Evolutionary conservation across 768 basidiomycete species (phyloP).

Genomic region (Mycena leptocephala): DNA sequence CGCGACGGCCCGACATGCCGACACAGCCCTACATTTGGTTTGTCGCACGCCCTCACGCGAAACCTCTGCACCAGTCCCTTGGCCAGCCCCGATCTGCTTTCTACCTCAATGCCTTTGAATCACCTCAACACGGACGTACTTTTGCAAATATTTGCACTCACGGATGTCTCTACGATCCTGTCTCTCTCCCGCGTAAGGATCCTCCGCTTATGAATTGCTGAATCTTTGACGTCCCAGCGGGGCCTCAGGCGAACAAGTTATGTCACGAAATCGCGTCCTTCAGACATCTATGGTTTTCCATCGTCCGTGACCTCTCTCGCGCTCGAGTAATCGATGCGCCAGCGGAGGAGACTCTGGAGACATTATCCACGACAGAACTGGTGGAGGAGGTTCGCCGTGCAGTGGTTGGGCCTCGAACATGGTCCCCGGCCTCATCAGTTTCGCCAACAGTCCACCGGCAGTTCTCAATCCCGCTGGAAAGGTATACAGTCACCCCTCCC

Average conservation of each 20-base stretch:
- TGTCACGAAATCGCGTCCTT: neutral
- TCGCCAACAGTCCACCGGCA: neutral
- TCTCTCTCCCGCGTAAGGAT: neutral
- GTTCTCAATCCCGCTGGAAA: neutral
- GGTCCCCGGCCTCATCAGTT: neutral
- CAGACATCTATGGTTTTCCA: neutral
- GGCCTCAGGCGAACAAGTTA: neutral
- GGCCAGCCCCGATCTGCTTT: too few relatives aligned
- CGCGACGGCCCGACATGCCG: too few relatives aligned
- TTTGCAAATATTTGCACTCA: neutral
- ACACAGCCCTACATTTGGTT: too few relatives aligned
- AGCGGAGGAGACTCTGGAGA: neutral
- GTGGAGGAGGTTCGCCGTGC: neutral
- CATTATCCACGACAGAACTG: neutral
- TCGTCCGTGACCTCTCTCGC: neutral
- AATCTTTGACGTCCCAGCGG: too few relatives aligned
- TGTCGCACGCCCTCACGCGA: too few relatives aligned
- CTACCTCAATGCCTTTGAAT: too few relatives aligned
- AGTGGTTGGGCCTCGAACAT: neutral
- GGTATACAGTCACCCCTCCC: neutral
- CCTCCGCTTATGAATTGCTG: too few relatives aligned
- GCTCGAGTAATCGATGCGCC: neutral
- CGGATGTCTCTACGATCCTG: neutral
- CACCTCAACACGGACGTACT: neutral
- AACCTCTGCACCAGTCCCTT: too few relatives aligned